Base-by-base conservation (phyloP, 371 early-diverging fungal species). In the Mortierella sp. region DNA sequence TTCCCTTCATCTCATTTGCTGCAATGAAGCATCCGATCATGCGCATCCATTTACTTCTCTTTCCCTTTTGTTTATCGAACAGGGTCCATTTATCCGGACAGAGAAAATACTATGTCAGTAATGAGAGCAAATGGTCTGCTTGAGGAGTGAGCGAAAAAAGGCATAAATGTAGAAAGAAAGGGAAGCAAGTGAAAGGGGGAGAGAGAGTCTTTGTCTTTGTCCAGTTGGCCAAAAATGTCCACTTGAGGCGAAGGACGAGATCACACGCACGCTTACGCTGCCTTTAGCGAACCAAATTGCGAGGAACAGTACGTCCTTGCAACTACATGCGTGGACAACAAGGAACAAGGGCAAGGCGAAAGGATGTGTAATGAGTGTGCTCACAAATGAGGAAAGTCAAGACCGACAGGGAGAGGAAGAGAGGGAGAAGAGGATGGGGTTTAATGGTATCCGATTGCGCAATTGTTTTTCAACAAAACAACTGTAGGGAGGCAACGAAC, bases 151-250 rank as follows among this genome's bases (percentile, higher is more conserved):
- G 26, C 10, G 10, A 26, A 55, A 26, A 13, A 26, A 55, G 3
- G n/a, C n/a, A 13, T 11, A 24, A 14, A 59, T 31, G 8, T 21
- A 37, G 24, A 37, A 9, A 24, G 67, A 8, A 34, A 59, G 31
- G 28, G 28, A 16, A 59, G 11, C 5, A 16, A 26, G 0, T n/a
- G 55, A n/a, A 3, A 0, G 10, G n/a, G 1, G 26, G 11, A 3
- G 16, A 11, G 40, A 37, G 67, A 67, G 67, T 40, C 67, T 21
- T 67, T 8, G 21, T 67, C 21, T 31, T 67, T 67, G 67, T 67
- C 67, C 67, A 67, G 67, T 67, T 40, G 67, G 11, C 34, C 40
- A 67, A 67, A 37, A 67, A 67, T 67, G 67, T 67, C 67, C 24
- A 37, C 40, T 67, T 67, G 67, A 24, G 67, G 67, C 31, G 19